Evolutionary conservation across 345 rosid species (phyloP), one percentile per base, ranked within the genome.

Genomic region (Noccaea caerulescens): DNA sequence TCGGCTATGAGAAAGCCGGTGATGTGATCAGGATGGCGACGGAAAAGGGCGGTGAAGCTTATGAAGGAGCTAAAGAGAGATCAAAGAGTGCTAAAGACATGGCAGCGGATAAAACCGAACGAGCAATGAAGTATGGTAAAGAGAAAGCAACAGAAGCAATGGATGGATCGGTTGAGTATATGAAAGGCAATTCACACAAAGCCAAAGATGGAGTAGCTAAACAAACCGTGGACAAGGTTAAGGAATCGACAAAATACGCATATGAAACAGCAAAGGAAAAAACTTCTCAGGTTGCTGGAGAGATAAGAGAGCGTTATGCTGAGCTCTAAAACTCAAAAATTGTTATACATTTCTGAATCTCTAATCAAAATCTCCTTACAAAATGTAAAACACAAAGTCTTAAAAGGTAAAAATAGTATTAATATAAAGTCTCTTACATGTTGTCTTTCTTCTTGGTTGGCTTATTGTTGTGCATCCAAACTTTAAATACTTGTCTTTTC

Each of bases 401-500:
- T 18, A 2, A 3, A 3, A 63, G 25, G 25, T 7, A 42, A 42
- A 64, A 38, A 38, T 41, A 65, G 59, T 66, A 42, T 4, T 27
- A 27, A 58, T 47, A 60, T 39, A 60, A 25, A 68, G 43, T 59
- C 42, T 34, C 55, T 30, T 53, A 75, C 79, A 75, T 60, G 25
- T 61, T 60, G 25, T 66, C 72, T 57, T 77, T 58, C 61, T 66
- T 57, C 63, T 66, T 71, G 5, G 14, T 32, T 52, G 63, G 91
- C 66, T 86, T 90, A 75, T 89, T 86, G 76, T 89, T 89, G 76
- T 87, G 89, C 89, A 87, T 89, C 96, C 96, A 89, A 10, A 90
- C 89, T 82, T 81, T 82, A 66, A 90, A 84, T 12, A 86, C 89
- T 60, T 77, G 83, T 66, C 89, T 79, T 78, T 84, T 81, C 10